phyloP scores from a whole-genome alignment of 2,329 filamentous ascomycete genomes.

The Ceratocystis cacaofunesta region DNA sequence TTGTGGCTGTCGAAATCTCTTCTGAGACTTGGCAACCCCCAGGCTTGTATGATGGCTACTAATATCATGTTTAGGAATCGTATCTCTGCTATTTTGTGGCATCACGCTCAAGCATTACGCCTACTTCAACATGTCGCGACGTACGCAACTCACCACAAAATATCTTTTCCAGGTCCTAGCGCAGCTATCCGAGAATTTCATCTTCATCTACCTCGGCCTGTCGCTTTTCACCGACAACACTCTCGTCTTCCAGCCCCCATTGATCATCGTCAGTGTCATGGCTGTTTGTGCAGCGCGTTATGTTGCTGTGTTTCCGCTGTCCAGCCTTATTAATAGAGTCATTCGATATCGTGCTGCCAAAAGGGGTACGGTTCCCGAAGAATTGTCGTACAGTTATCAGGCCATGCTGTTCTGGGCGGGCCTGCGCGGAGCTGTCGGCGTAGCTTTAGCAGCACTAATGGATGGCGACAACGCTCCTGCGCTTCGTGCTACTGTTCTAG shows the following conservation, averaged over 20 bases:
- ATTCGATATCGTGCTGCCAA: constrained; percentile 72
- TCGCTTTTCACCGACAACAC: constrained; percentile 86
- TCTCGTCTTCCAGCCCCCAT: constrained; percentile 79
- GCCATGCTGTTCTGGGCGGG: constrained; percentile 99
- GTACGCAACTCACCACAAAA: constrained; percentile 94
- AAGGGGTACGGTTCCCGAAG: constrained; percentile 58
- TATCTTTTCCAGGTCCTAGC: constrained; percentile 92
- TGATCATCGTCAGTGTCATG: constrained; percentile 82
- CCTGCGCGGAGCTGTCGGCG: constrained; percentile 84
- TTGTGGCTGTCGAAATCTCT: background rate
- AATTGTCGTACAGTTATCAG: constrained; percentile 88
- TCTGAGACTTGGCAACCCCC: background rate
- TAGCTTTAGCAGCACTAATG: constrained; percentile 80
- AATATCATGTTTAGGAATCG: constrained; percentile 51
- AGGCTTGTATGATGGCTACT: background rate
- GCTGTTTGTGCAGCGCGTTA: constrained; percentile 88
- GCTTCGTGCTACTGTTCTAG: constrained; percentile 84
- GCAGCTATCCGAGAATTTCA: constrained; percentile 96
- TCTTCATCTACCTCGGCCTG: constrained; percentile 95
- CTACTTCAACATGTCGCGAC: constrained; percentile 98
- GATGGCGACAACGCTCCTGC: constrained; percentile 68
- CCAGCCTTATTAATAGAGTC: constrained; percentile 79
- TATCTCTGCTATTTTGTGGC: constrained; percentile 90
- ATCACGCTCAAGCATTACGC: constrained; percentile 98
- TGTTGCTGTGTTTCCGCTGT: constrained; percentile 88